Base-by-base conservation (phyloP, 2,329 filamentous ascomycete genomes). In the Chrysoporthe puriensis region DNA sequence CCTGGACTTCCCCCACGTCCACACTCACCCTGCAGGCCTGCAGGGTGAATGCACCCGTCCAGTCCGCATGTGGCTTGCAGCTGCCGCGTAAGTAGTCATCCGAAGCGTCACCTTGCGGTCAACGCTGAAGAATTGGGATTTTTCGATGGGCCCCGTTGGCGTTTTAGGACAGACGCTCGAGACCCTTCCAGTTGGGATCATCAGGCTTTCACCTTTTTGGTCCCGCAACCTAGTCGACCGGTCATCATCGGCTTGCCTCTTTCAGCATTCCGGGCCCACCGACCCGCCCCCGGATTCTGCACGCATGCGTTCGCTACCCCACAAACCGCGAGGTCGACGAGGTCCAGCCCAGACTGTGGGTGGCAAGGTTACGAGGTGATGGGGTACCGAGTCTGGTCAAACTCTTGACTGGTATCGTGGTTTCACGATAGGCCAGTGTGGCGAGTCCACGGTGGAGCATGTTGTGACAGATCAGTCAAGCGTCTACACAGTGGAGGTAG, bases 221-320 rank as follows among this genome's bases (percentile, higher is more conserved):
- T 40, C 36, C 36, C 36, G 5, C 36, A 40, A 40, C 36, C 36
- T 7, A 40, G 36, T 40, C 6, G 36, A 40, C 36, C 36, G 36
- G 36, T 40, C 50, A 32, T 5, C 50, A 32, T 18, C 69, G 69
- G 69, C 56, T 64, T 70, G 32, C 69, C 69, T 3, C 14, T 69
- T 62, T 59, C 2, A 62, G 69, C 8, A 69, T 64, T 16, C 66
- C 69, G 66, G 16, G 32, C 18, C 36, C 68, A 50, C 67, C 57
- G 56, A 59, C 48, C 56, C 34, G 48, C 61, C 48, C 57, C 62
- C 61, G 63, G 62, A 59, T 64, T 43, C 62, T 54, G 46, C 52
- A 26, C 21, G 52, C 52, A 52, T 40, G 8, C 18, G 52, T 59
- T 50, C n/a, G 40, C 36, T 3, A 48, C 68, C 66, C 68, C 68